Conservation (phyloP, 2,329 filamentous ascomycete genomes). For the Clarireedia monteithiana region DNA sequence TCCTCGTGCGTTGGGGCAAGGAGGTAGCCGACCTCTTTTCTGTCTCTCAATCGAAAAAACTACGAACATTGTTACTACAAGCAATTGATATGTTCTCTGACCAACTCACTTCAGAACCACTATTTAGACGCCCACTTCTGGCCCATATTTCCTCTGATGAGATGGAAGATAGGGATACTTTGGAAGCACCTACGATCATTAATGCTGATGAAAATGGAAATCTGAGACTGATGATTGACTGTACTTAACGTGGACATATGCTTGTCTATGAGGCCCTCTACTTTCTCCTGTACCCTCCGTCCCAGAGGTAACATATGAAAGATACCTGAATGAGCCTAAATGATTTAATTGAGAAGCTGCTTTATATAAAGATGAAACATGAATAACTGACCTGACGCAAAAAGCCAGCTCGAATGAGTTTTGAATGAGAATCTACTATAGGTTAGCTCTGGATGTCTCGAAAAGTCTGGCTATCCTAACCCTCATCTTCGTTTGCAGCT, state of each 20-base stretch:
- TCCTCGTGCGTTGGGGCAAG: constrained; percentile 94
- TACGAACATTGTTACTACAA: constrained; percentile 31
- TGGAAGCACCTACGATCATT: constrained; percentile 56
- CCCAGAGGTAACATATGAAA: constrained; percentile 90
- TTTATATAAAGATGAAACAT: background rate
- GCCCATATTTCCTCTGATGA: constrained; percentile 81
- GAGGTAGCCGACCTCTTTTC: constrained; percentile 66
- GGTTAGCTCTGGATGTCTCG: constrained; percentile 1
- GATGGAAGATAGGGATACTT: constrained; percentile 74
- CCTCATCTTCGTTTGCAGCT: constrained; percentile 46
- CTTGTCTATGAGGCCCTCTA: constrained; percentile 78
- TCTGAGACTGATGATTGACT: constrained; percentile 8
- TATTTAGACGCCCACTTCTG: constrained; percentile 71
- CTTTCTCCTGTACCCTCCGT: constrained; percentile 77
- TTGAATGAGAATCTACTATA: constrained; percentile 52
- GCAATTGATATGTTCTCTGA: background rate
- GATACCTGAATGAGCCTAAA: constrained; percentile 73
- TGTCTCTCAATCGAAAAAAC: constrained; percentile 74
- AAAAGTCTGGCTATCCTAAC: constrained; percentile 27
- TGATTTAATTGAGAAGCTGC: background rate
- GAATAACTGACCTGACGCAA: constrained; percentile 54
- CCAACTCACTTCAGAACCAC: constrained; percentile 60
- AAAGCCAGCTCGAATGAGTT: constrained; percentile 64
- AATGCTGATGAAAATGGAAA: background rate
- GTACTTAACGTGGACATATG: constrained; percentile 73